Conservation (phyloP, 2,329 filamentous ascomycete species). For the Neonectria faginata region DNA sequence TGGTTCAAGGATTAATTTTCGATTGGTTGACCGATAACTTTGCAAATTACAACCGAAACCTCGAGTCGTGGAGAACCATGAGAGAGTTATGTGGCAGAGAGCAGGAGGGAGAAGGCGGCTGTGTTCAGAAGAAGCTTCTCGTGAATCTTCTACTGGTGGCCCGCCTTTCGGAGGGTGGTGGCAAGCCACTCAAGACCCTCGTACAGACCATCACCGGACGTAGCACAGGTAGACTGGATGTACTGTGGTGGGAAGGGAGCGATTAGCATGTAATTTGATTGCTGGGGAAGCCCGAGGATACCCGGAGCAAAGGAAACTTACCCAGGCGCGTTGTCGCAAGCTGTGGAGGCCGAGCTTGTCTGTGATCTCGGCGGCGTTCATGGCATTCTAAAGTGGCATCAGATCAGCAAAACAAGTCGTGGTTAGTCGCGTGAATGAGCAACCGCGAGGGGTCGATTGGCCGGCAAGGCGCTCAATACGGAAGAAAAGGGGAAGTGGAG, state of each 20-base stretch:
- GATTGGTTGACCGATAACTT: constrained; percentile 67
- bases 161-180: constrained; percentile 82
- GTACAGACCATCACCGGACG: constrained; percentile 98
- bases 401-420: constrained; percentile 34
- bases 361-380: constrained; percentile 99
- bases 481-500: constrained; percentile 30
- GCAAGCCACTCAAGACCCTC: constrained; percentile 97
- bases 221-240: constrained; percentile 99
- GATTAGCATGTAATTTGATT: constrained; percentile 38
- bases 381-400: constrained; percentile 79
- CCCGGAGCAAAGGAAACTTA: constrained; percentile 65
- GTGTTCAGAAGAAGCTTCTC: constrained; percentile 50
- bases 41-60: constrained; percentile 70
- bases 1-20: constrained; percentile 61
- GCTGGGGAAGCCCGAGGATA: constrained; percentile 3
- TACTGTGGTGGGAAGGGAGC: constrained; percentile 68
- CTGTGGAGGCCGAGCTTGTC: constrained; percentile 99
- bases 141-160: constrained; percentile 66
- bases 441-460: constrained; percentile 16
- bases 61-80: constrained; percentile 57
- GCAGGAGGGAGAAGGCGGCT: constrained; percentile 51
- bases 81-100: constrained; percentile 56
- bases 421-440: constrained; percentile 16
- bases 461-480: constrained; percentile 11
- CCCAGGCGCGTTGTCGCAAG: constrained; percentile 98